A percentile compares a stretch with the other conserved stretches of the same genome.
phyloP scores from a whole-genome alignment of 805 yeast species.

The Hanseniaspora meyeri region DNA sequence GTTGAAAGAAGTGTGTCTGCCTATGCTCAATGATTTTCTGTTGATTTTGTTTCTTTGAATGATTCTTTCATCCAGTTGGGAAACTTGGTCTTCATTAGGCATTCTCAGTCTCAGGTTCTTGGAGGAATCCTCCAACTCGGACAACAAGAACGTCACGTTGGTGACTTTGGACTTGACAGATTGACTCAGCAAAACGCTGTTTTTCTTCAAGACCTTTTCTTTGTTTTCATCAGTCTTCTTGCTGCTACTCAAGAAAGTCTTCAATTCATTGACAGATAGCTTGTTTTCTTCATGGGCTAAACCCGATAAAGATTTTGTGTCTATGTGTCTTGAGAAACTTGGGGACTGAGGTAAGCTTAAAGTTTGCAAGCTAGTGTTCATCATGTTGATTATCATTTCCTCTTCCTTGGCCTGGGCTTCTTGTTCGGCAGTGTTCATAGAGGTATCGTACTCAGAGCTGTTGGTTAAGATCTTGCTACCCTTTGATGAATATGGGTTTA shows the following conservation, averaged over 20 bases:
- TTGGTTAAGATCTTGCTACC: constrained; percentile 22
- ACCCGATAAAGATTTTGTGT: background rate
- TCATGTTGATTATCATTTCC: constrained; percentile 3
- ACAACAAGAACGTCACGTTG: constrained; percentile 27
- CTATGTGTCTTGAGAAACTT: constrained; percentile 6
- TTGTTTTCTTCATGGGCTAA: background rate
- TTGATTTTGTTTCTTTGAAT: constrained; percentile 6
- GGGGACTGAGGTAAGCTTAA: constrained; percentile 3
- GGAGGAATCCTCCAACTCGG: constrained; percentile 23
- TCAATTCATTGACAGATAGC: background rate
- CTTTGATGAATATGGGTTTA: constrained; percentile 23
- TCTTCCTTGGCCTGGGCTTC: constrained; percentile 3
- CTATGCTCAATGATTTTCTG: background rate
- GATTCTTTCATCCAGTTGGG: constrained; percentile 22
- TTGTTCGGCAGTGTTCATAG: background rate
- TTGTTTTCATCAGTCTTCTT: background rate
- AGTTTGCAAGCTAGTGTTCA: constrained; percentile 6
- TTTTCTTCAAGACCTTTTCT: background rate
- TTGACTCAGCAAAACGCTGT: constrained; percentile 22
- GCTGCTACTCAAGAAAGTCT: background rate
- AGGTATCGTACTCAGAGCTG: background rate
- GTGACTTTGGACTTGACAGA: constrained; percentile 29
- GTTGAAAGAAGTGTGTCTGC: background rate
- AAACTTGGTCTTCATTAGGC: constrained; percentile 27
- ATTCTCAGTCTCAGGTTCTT: constrained; percentile 22